phyloP scores from a whole-genome alignment of 2,329 filamentous ascomycete genomes.

The Aspergillus novoparasiticus region DNA sequence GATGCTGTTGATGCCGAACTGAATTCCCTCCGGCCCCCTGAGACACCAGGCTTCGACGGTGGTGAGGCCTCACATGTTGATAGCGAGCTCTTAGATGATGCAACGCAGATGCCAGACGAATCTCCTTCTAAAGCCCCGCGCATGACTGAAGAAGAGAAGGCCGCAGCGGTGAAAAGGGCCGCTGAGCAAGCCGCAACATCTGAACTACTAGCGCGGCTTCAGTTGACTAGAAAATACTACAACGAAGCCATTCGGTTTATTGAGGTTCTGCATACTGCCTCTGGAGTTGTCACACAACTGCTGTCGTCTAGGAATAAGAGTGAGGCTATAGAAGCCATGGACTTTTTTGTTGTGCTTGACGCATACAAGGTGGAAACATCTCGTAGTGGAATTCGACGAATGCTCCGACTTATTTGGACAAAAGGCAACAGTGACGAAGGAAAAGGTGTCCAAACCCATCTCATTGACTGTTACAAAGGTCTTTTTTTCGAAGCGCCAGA shows the following conservation, averaged over 20 bases:
- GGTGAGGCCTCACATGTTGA: slow-evolving; percentile 72
- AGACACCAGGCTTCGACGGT: slow-evolving; percentile 71
- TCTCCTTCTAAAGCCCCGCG: slow-evolving; percentile 66
- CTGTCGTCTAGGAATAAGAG: slow-evolving; percentile 96
- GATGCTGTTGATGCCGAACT: slow-evolving; percentile 83
- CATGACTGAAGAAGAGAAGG: slow-evolving; percentile 79
- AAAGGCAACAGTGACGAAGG: slow-evolving; percentile 99
- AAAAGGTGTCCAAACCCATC: slow-evolving; percentile 93
- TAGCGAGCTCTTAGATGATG: slow-evolving; percentile 79
- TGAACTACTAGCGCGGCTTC: slow-evolving; percentile 83
- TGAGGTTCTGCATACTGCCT: slow-evolving; percentile 82
- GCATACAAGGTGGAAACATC: slow-evolving; percentile 96
- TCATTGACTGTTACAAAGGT: slow-evolving; percentile 95
- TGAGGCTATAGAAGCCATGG: slow-evolving; percentile 98
- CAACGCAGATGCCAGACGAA: slow-evolving; percentile 71
- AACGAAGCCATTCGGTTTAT: slow-evolving; percentile 93
- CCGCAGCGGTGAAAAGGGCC: slow-evolving; percentile 73
- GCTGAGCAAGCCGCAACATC: slow-evolving; percentile 86
- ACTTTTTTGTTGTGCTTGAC: slow-evolving; percentile 94
- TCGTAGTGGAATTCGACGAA: slow-evolving; percentile 86
- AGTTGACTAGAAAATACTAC: slow-evolving; percentile 87
- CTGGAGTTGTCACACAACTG: slow-evolving; percentile 78
- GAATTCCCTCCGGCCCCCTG: slow-evolving; percentile 74
- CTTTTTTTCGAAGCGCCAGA: slow-evolving; percentile 96
- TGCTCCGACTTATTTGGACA: slow-evolving; percentile 98